Conservation (phyloP, 768 basidiomycete species). For the Russula abietina region DNA sequence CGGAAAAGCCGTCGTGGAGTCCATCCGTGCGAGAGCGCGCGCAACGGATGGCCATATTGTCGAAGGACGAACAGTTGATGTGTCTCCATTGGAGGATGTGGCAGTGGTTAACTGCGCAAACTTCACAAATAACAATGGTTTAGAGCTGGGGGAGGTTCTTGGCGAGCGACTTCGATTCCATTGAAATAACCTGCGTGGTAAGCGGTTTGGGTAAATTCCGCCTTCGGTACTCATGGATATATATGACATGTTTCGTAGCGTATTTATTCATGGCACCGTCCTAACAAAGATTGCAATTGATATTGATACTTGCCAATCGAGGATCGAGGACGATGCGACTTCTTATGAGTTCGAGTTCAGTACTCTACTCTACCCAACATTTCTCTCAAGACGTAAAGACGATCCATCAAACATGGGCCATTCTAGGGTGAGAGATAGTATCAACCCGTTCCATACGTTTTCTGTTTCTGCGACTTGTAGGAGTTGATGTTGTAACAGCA, state of each 20-base stretch:
- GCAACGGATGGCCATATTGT: slow-evolving; percentile 33
- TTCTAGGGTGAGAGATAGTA: not conserved
- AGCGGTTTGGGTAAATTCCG: not conserved
- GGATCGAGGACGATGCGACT: not conserved
- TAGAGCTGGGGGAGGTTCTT: slow-evolving; percentile 27
- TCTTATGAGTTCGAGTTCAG: not conserved
- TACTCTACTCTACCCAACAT: not conserved
- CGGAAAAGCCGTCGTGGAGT: slow-evolving; percentile 51
- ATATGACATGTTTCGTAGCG: not conserved
- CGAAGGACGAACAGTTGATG: slow-evolving; percentile 21
- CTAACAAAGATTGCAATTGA: not conserved
- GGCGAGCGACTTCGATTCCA: slow-evolving; percentile 26
- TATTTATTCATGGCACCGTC: not conserved
- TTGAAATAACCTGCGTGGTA: not conserved
- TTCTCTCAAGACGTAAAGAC: not conserved
- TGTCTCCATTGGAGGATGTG: slow-evolving; percentile 28
- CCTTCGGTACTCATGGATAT: not conserved
- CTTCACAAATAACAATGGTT: slow-evolving; percentile 27
- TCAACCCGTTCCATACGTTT: too few species aligned
- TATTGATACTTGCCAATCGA: not conserved
- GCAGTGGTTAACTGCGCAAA: slow-evolving; percentile 30
- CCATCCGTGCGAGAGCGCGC: slow-evolving; percentile 43
- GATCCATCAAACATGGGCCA: not conserved
- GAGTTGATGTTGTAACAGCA: too few species aligned
- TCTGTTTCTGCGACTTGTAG: too few species aligned